These are phyloP conservation scores for Aspergillus sp. DNA, from an alignment of 2,329 filamentous ascomycete species.

Conservation along the genomic window DNA sequence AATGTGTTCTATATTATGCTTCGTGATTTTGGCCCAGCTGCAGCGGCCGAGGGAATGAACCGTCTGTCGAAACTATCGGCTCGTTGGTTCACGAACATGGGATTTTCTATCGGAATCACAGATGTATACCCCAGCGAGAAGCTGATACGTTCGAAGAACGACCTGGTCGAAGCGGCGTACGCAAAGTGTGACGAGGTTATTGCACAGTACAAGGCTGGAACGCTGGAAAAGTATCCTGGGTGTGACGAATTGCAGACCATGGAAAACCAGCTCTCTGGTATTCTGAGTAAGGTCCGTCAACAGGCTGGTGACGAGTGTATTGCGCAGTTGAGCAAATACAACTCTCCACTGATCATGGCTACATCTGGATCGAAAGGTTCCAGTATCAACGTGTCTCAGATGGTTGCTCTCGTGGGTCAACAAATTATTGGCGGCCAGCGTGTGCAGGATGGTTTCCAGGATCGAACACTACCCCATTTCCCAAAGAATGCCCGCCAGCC, in stretches of 20 bases:
- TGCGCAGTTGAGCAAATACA: constrained; percentile 82
- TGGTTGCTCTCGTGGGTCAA: constrained; percentile 96
- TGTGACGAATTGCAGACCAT: constrained; percentile 90
- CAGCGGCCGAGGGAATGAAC: constrained; percentile 90
- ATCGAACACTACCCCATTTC: constrained; percentile 91
- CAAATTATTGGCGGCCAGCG: constrained; percentile 94
- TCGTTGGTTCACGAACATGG: constrained; percentile 81
- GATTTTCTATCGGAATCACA: constrained; percentile 93
- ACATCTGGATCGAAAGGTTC: constrained; percentile 96
- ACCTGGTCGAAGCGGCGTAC: constrained; percentile 76
- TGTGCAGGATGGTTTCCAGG: constrained; percentile 94
- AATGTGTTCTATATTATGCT: constrained; percentile 97
- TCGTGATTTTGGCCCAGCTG: constrained; percentile 87
- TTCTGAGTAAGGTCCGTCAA: constrained; percentile 87
- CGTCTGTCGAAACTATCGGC: constrained; percentile 87
- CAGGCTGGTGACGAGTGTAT: constrained; percentile 91
- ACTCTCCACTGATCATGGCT: constrained; percentile 94
- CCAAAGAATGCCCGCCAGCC: constrained; percentile 88
- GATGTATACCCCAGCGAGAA: constrained; percentile 82
- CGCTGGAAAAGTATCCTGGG: constrained; percentile 80
- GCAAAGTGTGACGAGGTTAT: constrained; percentile 80
- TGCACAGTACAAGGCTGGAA: constrained; percentile 73
- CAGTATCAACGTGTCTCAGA: constrained; percentile 97
- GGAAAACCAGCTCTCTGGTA: constrained; percentile 86
- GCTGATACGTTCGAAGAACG: constrained; percentile 71